Percentiles rank a stretch among this genome's conserved stretches.
These are phyloP conservation scores for Marasmius fiardii DNA, from an alignment of 1,284 basidiomycete species.

Conservation along the genomic window DNA sequence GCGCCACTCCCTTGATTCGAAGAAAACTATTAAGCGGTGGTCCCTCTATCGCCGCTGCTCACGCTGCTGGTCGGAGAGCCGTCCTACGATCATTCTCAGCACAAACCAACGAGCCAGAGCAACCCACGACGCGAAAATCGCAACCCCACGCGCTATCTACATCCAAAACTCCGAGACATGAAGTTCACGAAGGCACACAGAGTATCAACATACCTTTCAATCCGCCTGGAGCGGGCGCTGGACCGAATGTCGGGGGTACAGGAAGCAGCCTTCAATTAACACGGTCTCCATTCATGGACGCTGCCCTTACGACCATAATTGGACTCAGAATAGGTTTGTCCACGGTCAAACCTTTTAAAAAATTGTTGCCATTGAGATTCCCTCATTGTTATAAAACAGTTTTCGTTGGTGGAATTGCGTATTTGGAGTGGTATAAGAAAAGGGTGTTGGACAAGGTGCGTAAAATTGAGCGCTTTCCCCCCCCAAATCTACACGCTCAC, in stretches of 20 bases:
- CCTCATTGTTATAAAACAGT: conserved; percentile 34
- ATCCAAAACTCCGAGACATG: conserved; percentile 22
- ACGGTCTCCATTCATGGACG: conserved; percentile 45
- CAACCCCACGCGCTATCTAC: conserved; percentile 7
- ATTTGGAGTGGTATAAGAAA: conserved; percentile 77
- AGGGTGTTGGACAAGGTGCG: conserved; percentile 73
- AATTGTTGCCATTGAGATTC: not conserved
- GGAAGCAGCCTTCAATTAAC: conserved; percentile 33
- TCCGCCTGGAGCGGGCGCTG: conserved; percentile 34
- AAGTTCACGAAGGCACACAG: conserved; percentile 35
- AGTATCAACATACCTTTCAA: conserved; percentile 36
- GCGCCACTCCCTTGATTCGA: too few relatives aligned
- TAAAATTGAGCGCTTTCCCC: not conserved
- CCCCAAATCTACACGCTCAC: too few relatives aligned
- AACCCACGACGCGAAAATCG: not conserved
- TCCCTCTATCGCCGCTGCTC: too few relatives aligned
- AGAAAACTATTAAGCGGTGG: too few relatives aligned
- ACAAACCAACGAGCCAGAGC: too few relatives aligned
- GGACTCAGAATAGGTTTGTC: conserved; percentile 58
- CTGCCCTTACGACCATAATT: conserved; percentile 54
- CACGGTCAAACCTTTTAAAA: not conserved
- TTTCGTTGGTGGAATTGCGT: conserved; percentile 68
- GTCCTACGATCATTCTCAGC: too few relatives aligned
- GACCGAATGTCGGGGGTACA: conserved; percentile 26
- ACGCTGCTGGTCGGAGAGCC: too few relatives aligned